Conservation (phyloP, 352 stramenopile species). For the Pelagophyceae sp. region DNA sequence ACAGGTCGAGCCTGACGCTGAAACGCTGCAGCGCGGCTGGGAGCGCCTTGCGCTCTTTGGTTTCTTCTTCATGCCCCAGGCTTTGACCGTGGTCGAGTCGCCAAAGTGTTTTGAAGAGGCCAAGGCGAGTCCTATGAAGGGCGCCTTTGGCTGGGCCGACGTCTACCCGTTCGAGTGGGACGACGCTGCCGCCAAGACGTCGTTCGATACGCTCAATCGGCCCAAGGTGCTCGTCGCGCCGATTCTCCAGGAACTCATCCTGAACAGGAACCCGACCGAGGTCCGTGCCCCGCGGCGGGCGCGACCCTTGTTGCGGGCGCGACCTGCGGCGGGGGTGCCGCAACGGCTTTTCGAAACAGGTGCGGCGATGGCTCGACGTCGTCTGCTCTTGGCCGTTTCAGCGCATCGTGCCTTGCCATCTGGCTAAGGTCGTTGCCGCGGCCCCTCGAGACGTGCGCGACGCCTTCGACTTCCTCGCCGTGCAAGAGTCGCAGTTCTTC, state of each 20-base stretch:
- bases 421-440: conserved; percentile 27
- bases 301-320: too few species aligned
- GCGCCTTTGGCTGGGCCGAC: background rate
- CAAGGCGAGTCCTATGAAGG: background rate
- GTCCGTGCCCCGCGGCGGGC: too few species aligned
- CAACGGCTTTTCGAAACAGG: too few species aligned
- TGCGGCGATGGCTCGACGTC: conserved; percentile 28
- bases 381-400: conserved; percentile 31
- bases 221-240: conserved; percentile 52
- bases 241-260: conserved; percentile 62
- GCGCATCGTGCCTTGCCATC: conserved; percentile 32
- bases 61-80: conserved; percentile 51
- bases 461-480: conserved; percentile 33
- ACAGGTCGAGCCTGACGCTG: background rate
- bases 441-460: conserved; percentile 24
- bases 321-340: too few species aligned
- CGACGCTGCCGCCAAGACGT: conserved; percentile 35
- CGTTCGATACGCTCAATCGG: background rate
- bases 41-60: conserved; percentile 56
- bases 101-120: background rate
- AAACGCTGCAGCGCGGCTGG: conserved; percentile 51
- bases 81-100: conserved; percentile 35
- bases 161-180: conserved; percentile 56
- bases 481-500: background rate
- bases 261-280: conserved; percentile 58